Percentiles rank a stretch among this genome's conserved stretches.
These are phyloP conservation scores for Phaffomyces antillensis DNA, from an alignment of 805 yeast genomes.

Conservation along the genomic window DNA sequence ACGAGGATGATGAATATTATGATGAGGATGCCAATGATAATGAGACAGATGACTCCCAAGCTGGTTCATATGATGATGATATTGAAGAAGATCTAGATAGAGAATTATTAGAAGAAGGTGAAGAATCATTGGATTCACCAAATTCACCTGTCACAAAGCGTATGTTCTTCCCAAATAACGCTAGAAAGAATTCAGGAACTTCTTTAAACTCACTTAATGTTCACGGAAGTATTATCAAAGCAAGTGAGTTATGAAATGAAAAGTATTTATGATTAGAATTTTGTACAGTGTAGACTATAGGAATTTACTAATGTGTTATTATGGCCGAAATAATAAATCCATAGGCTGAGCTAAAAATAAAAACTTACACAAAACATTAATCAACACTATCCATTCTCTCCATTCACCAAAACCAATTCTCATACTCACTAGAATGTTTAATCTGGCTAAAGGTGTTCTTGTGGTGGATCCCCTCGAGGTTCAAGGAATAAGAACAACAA, in stretches of 20 bases:
- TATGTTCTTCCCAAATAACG: slow-evolving; percentile 9
- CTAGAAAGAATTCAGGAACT: slow-evolving; percentile 11
- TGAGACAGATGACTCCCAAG: slow-evolving; percentile 4
- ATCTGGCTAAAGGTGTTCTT: slow-evolving; percentile 17
- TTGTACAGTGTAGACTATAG: too few species aligned
- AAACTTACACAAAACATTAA: neutral
- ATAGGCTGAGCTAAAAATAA: neutral
- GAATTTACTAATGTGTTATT: too few species aligned
- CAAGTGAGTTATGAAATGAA: slow-evolving; percentile 14
- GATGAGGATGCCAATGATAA: slow-evolving; percentile 9
- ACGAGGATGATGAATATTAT: slow-evolving; percentile 21
- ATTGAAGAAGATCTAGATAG: slow-evolving; percentile 24
- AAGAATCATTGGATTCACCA: slow-evolving; percentile 7
- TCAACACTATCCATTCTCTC: too few species aligned
- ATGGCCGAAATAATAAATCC: too few species aligned
- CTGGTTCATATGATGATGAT: slow-evolving; percentile 12
- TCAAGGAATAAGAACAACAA: slow-evolving; percentile 4
- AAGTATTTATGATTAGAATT: neutral
- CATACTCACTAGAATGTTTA: slow-evolving; percentile 3
- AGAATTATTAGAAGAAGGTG: slow-evolving; percentile 21
- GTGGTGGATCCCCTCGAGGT: slow-evolving; percentile 22
- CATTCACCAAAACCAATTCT: neutral
- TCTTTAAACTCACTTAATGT: slow-evolving; percentile 13
- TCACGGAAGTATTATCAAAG: slow-evolving; percentile 18
- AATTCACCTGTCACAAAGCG: neutral